Evolutionary conservation across 1,284 basidiomycete species (phyloP), one percentile per base, ranked within the genome.

Genomic region (Coniophora puteana): DNA sequence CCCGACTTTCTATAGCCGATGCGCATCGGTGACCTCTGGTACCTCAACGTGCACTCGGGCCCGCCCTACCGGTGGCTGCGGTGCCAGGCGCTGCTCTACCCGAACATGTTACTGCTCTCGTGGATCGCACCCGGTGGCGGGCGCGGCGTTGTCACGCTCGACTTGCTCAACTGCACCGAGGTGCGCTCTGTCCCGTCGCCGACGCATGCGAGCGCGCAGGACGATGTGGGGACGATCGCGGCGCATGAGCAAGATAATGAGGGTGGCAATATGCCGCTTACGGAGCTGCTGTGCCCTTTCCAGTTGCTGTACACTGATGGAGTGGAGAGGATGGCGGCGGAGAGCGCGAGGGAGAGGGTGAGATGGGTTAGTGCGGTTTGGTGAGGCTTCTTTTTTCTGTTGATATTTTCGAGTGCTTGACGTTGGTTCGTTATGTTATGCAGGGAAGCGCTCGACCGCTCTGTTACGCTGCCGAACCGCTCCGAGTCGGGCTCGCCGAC

Each of bases 361-460:
- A 78, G 84, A 60, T 93, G 92, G 91, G 87, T 93, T 17, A 86
- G 83, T 51, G 77, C 88, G 3, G 77, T 94, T 38, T 92, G 88
- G 91, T 90, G 52, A 36, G 80, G 66, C 0, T 65, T 21, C 29
- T 49, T 42, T 45, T 34, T 45, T 13, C 5, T 33, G n/a, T n/a
- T n/a, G 34, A n/a, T 32, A 43, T 40, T 37, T 17, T 38, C 16
- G 14, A 22, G 20, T 22, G 8, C 4, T 41, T 20, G 6, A 21
- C n/a, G 4, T 20, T 21, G 13, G 10, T 8, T 10, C 7, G 20
- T 5, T 17, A 28, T 41, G 34, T 10, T 32, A 31, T 45, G 36
- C 49, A 90, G 87, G 86, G 87, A 89, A 49, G 79, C 81, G 1
- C 57, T 78, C 21, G 71, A 76, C 48, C 68, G 67, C 18, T 67